These are phyloP conservation scores for Venturiaceae sp. DNA, from an alignment of 2,329 filamentous ascomycete genomes.

Conservation along the genomic window DNA sequence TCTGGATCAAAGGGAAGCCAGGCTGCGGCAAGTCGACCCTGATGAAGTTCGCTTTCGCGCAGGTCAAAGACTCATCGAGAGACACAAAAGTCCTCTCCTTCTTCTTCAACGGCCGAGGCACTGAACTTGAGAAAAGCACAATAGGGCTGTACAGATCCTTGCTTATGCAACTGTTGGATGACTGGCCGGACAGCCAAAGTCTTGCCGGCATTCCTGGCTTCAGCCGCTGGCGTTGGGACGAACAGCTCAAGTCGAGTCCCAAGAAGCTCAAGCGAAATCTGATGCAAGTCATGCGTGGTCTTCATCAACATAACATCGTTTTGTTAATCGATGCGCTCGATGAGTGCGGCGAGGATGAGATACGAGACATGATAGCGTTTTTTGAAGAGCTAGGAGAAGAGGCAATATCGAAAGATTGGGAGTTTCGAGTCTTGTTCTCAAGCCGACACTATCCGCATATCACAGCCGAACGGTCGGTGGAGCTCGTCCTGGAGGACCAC, in stretches of 20 bases:
- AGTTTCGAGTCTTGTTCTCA: slow-evolving; percentile 27
- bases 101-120: slow-evolving; percentile 41
- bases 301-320: slow-evolving; percentile 11
- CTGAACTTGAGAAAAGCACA: slow-evolving; percentile 33
- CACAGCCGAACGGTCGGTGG: slow-evolving; percentile 17
- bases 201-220: not conserved
- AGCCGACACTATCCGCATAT: slow-evolving; percentile 37
- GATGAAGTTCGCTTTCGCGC: slow-evolving; percentile 20
- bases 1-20: slow-evolving; percentile 40
- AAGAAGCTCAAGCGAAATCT: not conserved
- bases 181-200: not conserved
- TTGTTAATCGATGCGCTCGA: slow-evolving; percentile 38
- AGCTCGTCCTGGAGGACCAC: slow-evolving; percentile 25
- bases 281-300: not conserved
- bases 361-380: slow-evolving; percentile 26
- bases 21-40: slow-evolving; percentile 37
- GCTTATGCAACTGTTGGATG: slow-evolving; percentile 35
- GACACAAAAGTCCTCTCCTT: slow-evolving; percentile 19
- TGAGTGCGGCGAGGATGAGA: slow-evolving; percentile 31
- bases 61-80: not conserved
- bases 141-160: slow-evolving; percentile 43
- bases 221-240: not conserved
- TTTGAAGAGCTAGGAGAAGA: slow-evolving; percentile 23
- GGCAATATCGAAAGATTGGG: slow-evolving; percentile 1
- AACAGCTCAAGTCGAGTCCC: not conserved